phyloP scores from a whole-genome alignment of 139 green algal genomes.

The Desmodesmus armatus region DNA sequence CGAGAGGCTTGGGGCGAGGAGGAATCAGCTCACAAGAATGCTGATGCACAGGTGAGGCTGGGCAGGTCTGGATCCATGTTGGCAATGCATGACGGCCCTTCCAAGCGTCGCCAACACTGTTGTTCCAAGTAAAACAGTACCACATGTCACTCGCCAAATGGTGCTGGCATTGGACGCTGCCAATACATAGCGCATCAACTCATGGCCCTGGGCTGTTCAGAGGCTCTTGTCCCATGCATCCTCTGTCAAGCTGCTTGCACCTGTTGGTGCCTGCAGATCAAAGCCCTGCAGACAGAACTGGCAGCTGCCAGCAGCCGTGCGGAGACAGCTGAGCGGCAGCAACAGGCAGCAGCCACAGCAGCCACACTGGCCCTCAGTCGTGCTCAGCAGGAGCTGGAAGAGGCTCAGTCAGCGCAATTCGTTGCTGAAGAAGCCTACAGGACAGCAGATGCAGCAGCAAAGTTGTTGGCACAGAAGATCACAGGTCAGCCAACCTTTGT shows the following conservation, averaged over 20 bases:
- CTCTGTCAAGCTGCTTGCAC: background rate
- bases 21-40: too few relatives aligned
- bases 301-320: background rate
- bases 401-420: background rate
- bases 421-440: slow-evolving; percentile 20
- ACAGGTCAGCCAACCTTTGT: slow-evolving; percentile 10
- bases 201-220: too few relatives aligned
- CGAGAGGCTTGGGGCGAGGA: background rate
- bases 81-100: too few relatives aligned
- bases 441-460: slow-evolving; percentile 20
- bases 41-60: too few relatives aligned
- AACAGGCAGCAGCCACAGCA: background rate
- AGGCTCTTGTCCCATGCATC: too few relatives aligned
- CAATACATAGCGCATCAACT: too few relatives aligned
- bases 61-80: too few relatives aligned
- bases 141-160: too few relatives aligned
- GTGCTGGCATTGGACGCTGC: too few relatives aligned
- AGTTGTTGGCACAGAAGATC: slow-evolving; percentile 16
- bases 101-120: too few relatives aligned
- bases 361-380: background rate
- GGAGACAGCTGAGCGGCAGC: slow-evolving; percentile 13
- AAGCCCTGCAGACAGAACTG: background rate
- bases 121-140: too few relatives aligned
- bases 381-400: background rate
- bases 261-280: background rate